Base-by-base conservation (phyloP, 805 yeast species). In the Blastobotrys terrestris region DNA sequence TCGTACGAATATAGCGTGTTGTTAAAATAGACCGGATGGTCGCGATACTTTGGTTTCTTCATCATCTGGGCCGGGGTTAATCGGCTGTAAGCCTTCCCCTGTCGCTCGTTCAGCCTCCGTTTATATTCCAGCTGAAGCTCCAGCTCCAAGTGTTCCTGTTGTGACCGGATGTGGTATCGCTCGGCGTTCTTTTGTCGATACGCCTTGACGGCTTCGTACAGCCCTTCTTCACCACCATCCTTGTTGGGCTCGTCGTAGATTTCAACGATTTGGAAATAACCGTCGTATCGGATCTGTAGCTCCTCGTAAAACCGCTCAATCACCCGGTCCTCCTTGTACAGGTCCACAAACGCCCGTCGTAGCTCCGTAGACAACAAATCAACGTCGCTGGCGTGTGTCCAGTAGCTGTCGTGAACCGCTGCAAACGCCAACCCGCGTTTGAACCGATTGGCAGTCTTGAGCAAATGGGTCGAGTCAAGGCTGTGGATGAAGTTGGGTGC, bases 401-500 rank as follows among this genome's bases (percentile, higher is more conserved):
- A 92, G 67, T 86, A 92, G 0, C 97, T 91, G 68, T 92, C 99
- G 68, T 92, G 99, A 21, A 92, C 99, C 0, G 97, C 82, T 0
- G 98, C 97, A 75, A 94, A 92, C 8, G 81, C 73, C 48, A 92
- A 67, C 0, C 79, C 81, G 8, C 39, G 48, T 5, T 45, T 15
- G 44, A 16, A 47, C 19, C 80, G 80, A 46, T 79, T 72, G 0
- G 97, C 95, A 5, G 96, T 85, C 73, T 88, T 71, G 49, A 92
- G 74, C 99, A 92, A 92, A 67, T 92, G 99, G 0, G 97, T 84
- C 1, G 98, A 97, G 75, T 92, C 99, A 55, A 92, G 74, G 0
- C 97, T 91, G 67, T 92, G 99, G 49, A 92, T 85, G 67, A 78
- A 94, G 67, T 92, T 92, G 35, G 99, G 99, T 15, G 98, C 96